phyloP scores from a whole-genome alignment of 768 basidiomycete species.

The Rubroboletus pulcherrimus region DNA sequence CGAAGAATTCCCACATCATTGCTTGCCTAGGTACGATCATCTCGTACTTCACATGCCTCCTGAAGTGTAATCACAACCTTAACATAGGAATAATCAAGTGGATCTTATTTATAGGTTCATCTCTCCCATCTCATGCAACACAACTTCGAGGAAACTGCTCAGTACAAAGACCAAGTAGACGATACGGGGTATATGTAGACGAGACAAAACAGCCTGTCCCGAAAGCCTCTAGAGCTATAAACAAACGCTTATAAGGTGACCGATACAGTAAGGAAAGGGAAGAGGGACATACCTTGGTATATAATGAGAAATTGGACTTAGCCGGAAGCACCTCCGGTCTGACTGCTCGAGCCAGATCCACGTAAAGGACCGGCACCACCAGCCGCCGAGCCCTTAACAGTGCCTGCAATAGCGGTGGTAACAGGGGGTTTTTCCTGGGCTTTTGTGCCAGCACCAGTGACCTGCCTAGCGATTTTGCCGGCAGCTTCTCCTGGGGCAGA shows the following conservation, averaged over 20 bases:
- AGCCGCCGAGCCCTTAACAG: too few species aligned
- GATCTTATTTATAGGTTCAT: not conserved
- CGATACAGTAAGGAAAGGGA: not conserved
- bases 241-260: not conserved
- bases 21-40: not conserved
- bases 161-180: not conserved
- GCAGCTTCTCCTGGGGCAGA: not conserved
- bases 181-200: not conserved
- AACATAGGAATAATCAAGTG: not conserved
- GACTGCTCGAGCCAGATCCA: not conserved
- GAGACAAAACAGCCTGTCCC: too few species aligned
- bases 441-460: not conserved
- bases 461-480: not conserved
- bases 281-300: not conserved
- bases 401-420: too few species aligned
- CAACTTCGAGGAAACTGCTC: not conserved
- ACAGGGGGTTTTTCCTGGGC: rapidly evolving
- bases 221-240: not conserved
- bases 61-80: not conserved
- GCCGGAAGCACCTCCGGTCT: not conserved
- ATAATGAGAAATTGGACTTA: not conserved
- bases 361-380: not conserved
- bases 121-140: not conserved
- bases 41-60: not conserved
- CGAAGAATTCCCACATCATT: not conserved